Evolutionary conservation across 768 basidiomycete species (phyloP), one percentile per base, ranked within the genome.

Genomic region (Boletus sp.): DNA sequence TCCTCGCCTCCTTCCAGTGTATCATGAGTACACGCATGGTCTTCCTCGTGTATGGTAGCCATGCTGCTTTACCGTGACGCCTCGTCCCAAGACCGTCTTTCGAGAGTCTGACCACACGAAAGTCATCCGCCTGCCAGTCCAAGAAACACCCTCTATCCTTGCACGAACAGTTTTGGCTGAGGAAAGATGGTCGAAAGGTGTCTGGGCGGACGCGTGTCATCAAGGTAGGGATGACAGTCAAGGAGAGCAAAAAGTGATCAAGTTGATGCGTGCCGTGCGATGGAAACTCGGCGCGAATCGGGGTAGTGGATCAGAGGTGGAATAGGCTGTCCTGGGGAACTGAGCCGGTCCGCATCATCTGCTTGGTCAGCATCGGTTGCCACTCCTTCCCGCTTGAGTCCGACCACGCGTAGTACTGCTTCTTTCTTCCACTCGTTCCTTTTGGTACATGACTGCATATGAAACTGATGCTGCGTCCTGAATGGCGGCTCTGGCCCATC

Each of bases 231-330:
- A 94, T 72, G 33, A 86, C 76, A 3, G 79, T 74, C 3, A 87
- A 68, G 0, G 91, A 86, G 3, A 85, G 75, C 5, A 83, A 82
- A 17, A 93, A 72, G 67, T 98, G 98, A 50, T 87, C 81, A 23
- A 89, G 76, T 64, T 98, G 96, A 69, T 99, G 93, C 1, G 75
- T 73, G 8, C 97, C 95, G 27, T 83, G 79, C 13, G 98, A 75
- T 1, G 85, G n/a, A n/a, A n/a, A n/a, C n/a, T n/a, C n/a, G n/a
- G n/a, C n/a, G n/a, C n/a, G n/a, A n/a, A n/a, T n/a, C n/a, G n/a
- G n/a, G n/a, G 83, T 25, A 25, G 25, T 25, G 5, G 5, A 25
- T 25, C n/a, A n/a, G 25, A 25, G 25, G 2, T 4, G 23, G 23
- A 23, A 23, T 4, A 23, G 23, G n/a, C n/a, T n/a, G n/a, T n/a